Evolutionary conservation across 1,284 basidiomycete species (phyloP), one percentile per base, ranked within the genome.

Genomic region (Rhodotorula sp.): DNA sequence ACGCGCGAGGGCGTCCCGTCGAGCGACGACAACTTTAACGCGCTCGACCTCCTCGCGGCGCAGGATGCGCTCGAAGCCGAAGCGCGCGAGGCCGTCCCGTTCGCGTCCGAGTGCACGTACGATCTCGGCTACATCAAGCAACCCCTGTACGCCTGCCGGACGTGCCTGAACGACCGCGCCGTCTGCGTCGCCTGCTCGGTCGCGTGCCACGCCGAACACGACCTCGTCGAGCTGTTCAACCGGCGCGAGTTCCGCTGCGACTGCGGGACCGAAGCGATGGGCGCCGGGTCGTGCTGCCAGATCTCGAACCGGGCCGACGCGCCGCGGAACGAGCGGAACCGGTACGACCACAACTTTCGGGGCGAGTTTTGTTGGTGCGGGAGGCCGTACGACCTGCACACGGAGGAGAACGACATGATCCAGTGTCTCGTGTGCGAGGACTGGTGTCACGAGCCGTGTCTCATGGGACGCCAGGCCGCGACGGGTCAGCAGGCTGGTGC

Each of bases 351-450:
- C 60, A 82, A 82, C 65, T 83, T 82, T 56, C 72, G 76, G 1
- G 82, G 82, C 39, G 68, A 76, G n/a, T 83, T 83, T 62, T 83
- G 82, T 77, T 77, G 79, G 56, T 83, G 82, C 66, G 78, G 81
- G 23, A 74, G 78, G 66, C 73, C 74, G 23, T 83, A 83, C 73
- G 80, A 83, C 69, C 80, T 82, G 0, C 78, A 81, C 60, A 81
- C 78, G 48, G 82, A 83, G 80, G 79, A 64, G 74, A 62, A 68
- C n/a, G 62, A 62, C 61, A 68, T 79, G 60, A 26, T 60, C 18
- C 81, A 82, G 66, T 82, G 82, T 63, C 69, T 82, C 31, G 77
- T 79, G 10, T 83, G 82, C 76, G 81, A 83, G 70, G 81, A 83
- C 62, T 83, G 82, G 82, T 73, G 80, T 3, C 82, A 83, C 72